Conservation (phyloP, 345 rosid genomes). For the Viola odorata region DNA sequence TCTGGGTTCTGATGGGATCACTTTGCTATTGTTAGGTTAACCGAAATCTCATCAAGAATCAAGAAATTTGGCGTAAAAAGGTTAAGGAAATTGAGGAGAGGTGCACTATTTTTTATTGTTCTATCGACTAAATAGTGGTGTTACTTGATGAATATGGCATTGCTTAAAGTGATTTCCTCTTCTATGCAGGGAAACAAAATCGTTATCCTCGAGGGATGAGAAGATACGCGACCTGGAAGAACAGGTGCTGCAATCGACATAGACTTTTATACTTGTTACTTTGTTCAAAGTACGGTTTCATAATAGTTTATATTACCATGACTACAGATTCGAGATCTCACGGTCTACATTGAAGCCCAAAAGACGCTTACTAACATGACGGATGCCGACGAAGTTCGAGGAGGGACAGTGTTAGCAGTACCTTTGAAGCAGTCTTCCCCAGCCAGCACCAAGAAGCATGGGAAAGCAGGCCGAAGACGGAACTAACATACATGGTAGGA, state of each 20-base stretch:
- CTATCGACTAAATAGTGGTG: neutral
- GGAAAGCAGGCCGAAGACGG: conserved; percentile 47
- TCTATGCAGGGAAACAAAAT: conserved; percentile 41
- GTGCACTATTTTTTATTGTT: conserved; percentile 20
- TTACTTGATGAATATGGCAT: neutral
- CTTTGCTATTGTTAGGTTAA: conserved; percentile 40
- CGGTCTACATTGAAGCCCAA: conserved; percentile 65
- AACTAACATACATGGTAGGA: no score
- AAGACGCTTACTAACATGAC: conserved; percentile 51
- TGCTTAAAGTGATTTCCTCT: neutral
- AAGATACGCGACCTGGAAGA: conserved; percentile 67
- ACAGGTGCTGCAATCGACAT: conserved; percentile 42
- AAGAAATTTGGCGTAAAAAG: conserved; percentile 55
- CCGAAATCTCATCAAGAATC: conserved; percentile 62
- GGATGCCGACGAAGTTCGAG: conserved; percentile 49
- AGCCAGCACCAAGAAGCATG: conserved; percentile 34
- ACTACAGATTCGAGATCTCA: conserved; percentile 75
- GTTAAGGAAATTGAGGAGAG: conserved; percentile 77
- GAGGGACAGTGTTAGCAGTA: conserved; percentile 65
- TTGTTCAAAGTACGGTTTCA: conserved; percentile 4
- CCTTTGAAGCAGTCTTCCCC: conserved; percentile 47
- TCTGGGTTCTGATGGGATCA: neutral
- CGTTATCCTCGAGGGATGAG: conserved; percentile 46
- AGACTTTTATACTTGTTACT: neutral
- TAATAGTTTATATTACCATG: neutral